Base-by-base conservation (phyloP, 1,139 yeast species). In the Suhomyces anneliseae region DNA sequence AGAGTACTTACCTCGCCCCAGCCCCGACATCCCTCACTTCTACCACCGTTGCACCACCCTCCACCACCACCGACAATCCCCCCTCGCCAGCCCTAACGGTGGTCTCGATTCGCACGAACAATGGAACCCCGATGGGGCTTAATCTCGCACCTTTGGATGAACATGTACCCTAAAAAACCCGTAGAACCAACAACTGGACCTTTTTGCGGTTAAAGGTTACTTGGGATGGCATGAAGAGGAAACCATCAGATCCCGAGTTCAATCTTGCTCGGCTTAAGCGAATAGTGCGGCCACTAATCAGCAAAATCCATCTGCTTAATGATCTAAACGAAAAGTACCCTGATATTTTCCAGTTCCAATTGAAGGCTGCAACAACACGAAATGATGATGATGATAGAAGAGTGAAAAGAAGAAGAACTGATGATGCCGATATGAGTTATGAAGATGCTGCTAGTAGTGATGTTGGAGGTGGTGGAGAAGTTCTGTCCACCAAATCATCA, bases 301-400 rank as follows among this genome's bases (percentile, higher is more conserved):
- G 74, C 40, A 71, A 70, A 46, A 60, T 72, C 26, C 76, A 72
- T 54, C 52, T 61, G 6, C 59, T 73, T 36, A 66, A 69, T 40
- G 70, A 66, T 39, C 45, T 62, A 40, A 55, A 55, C 44, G 43
- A 51, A 14, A 67, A 65, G 47, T 59, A 61, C 43, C 68, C 73
- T 2, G 48, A 38, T 9, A 46, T 40, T 35, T 31, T 39, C 19
- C 39, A 48, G 36, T 43, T 49, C 32, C 34, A 42, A 14, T 49
- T 37, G 36, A 43, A 38, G 27, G 35, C 24, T 15, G 36, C 34
- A n/a, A 19, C 39, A 8, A 11, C 32, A 19, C 11, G 39, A 14
- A 10, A 37, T n/a, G 11, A 37, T 11, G 14, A 12, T 3, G 38
- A 11, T n/a, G 11, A 11, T 12, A 36, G 29, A 14, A 24, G 11